A percentile compares a stretch with the other conserved stretches of the same genome.
Evolutionary conservation across 805 yeast genomes (phyloP).

Genomic region (Suhomyces pyralidae): DNA sequence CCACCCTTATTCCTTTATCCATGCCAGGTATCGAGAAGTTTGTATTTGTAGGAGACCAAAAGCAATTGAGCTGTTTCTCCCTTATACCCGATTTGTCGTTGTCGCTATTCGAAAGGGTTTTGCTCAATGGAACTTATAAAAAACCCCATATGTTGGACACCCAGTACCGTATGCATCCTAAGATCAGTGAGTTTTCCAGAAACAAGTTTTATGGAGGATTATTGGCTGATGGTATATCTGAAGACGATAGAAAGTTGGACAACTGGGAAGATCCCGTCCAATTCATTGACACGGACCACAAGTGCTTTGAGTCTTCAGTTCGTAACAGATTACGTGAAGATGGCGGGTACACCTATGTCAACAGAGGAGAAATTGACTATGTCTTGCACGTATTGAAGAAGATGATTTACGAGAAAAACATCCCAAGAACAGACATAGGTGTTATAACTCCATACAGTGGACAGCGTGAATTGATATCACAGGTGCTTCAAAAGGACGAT

Average conservation of each 20-base stretch:
- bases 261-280: slow-evolving; percentile 51
- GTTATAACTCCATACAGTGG: slow-evolving; percentile 76
- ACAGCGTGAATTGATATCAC: slow-evolving; percentile 62
- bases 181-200: slow-evolving; percentile 57
- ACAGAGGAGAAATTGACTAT: slow-evolving; percentile 49
- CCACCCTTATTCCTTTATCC: slow-evolving; percentile 66
- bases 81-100: slow-evolving; percentile 63
- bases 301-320: slow-evolving; percentile 46
- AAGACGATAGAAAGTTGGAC: slow-evolving; percentile 44
- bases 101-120: slow-evolving; percentile 66
- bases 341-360: slow-evolving; percentile 57
- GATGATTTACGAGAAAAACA: slow-evolving; percentile 53
- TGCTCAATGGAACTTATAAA: slow-evolving; percentile 57
- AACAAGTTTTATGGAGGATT: slow-evolving; percentile 47
- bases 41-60: slow-evolving; percentile 74
- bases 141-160: slow-evolving; percentile 67
- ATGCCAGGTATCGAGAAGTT: slow-evolving; percentile 65
- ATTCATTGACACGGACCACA: slow-evolving; percentile 58
- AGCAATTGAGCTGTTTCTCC: slow-evolving; percentile 69
- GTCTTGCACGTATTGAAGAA: slow-evolving; percentile 48
- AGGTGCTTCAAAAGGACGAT: slow-evolving; percentile 45
- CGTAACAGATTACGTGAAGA: slow-evolving; percentile 46
- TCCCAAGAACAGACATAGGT: slow-evolving; percentile 53
- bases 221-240: slow-evolving; percentile 58
- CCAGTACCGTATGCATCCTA: slow-evolving; percentile 68